Base-by-base conservation (phyloP, 108 stramenopile genomes). In the Cyclostephanos invisitatus region DNA sequence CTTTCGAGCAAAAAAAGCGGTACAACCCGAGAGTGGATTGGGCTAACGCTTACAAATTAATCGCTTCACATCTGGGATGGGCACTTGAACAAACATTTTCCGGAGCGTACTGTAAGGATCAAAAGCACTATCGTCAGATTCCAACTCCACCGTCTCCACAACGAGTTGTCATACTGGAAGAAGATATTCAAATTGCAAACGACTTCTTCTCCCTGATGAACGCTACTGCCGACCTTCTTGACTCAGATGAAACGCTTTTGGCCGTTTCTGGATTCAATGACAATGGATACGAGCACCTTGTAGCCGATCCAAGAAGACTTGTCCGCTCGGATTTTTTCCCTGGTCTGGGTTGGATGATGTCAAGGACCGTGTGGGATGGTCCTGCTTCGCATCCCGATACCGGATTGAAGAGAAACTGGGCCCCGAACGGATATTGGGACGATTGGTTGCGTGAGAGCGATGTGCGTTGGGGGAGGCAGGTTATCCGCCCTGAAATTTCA, bases 261-360 rank as follows among this genome's bases (percentile, higher is more conserved):
- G 95, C 96, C 10, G 92, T 92, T 27, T 96, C 95, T 21, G 97
- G 96, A 40, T 98, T 87, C 80, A 97, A 98, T 73, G 97, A 98
- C 83, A 97, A 97, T 72, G 97, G 97, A 24, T 71, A 74, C 58
- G 65, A 71, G 67, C 48, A 67, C n/a, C 40, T 68, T 25, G 91
- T 91, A 6, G 66, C 50, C 27, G 86, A 89, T 63, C 21, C 68
- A 0, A 71, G 69, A 38, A 75, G 90, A 46, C 47, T 95, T 11
- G 66, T 91, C 25, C 85, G 97, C 50, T 81, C 82, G 22, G 97
- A 98, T 69, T 98, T 98, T 76, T 98, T 98, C 64, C 93, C 96
- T 2, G 97, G 97, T 27, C 66, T 98, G 55, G 97, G 97, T 6
- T 98, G 97, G 97, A 98, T 97, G 97, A 85, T 97, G 84, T 77